phyloP scores from a whole-genome alignment of 23 red algal genomes.

The Gracilaria vermiculophylla region DNA sequence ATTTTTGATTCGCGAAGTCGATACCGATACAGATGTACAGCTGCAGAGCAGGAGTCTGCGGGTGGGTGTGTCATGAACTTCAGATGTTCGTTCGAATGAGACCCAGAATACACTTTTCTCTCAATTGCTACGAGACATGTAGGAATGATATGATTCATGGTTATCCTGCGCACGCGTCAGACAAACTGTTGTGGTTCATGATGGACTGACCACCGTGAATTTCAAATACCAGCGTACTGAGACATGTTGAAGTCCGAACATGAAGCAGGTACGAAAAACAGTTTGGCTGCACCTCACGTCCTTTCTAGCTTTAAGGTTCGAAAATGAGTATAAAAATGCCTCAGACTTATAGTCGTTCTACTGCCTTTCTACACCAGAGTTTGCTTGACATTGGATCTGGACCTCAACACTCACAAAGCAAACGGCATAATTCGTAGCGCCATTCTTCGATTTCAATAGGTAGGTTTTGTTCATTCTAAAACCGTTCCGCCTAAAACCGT shows the following conservation, averaged over 20 bases:
- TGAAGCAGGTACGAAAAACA: neutral
- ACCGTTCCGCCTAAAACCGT: no score
- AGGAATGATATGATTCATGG: neutral
- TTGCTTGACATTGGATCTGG: neutral
- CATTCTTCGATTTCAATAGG: neutral
- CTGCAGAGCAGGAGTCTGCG: neutral
- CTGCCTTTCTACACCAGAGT: neutral
- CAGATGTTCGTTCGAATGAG: neutral
- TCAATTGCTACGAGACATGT: neutral
- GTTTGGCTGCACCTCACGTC: neutral
- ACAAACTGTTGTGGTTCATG: neutral
- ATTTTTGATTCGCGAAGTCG: neutral
- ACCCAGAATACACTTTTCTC: neutral
- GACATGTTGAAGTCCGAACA: neutral
- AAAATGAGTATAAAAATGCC: neutral
- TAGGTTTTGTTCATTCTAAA: neutral
- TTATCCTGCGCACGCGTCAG: neutral
- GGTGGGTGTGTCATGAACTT: neutral
- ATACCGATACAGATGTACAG: neutral
- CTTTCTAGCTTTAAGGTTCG: neutral
- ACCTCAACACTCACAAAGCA: neutral
- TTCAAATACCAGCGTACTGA: neutral
- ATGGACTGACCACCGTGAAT: neutral
- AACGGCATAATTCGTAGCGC: neutral
- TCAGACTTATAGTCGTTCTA: neutral